Conservation (phyloP, 2,329 filamentous ascomycete genomes). For the Botrytis aclada region DNA sequence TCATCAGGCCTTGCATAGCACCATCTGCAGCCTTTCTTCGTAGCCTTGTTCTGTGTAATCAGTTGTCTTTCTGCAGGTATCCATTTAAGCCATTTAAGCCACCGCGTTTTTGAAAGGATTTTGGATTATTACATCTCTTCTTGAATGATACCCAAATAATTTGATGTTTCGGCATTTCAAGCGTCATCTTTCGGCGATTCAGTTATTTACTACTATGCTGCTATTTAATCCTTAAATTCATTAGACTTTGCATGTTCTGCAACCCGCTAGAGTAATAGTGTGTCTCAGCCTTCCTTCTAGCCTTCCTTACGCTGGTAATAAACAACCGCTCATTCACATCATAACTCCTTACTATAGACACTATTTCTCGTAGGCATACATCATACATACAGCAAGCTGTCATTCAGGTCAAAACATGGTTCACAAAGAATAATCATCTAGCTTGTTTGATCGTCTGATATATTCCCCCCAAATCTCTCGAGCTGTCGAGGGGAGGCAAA, state of each 20-base stretch:
- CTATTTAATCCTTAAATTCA: not conserved
- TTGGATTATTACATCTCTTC: not conserved
- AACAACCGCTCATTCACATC: not conserved
- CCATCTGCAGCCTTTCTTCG: not conserved
- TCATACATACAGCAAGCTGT: not conserved
- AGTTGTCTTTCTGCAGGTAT: not conserved
- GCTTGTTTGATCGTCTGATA: not conserved
- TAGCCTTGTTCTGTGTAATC: not conserved
- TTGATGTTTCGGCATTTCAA: not conserved
- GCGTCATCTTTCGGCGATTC: too few relatives aligned
- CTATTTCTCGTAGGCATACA: not conserved
- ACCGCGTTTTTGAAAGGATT: not conserved
- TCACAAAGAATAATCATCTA: not conserved
- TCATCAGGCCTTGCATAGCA: not conserved
- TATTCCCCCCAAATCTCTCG: not conserved
- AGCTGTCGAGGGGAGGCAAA: not conserved
- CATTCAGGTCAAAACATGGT: not conserved
- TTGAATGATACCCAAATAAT: not conserved
- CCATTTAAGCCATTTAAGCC: not conserved
- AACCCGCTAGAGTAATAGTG: not conserved
- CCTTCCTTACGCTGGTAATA: conserved; percentile 20
- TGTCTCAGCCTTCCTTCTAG: conserved; percentile 23
- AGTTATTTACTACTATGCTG: not conserved
- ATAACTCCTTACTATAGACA: not conserved
- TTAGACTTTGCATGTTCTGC: not conserved